phyloP scores from a whole-genome alignment of 2,329 filamentous ascomycete genomes.

The Rachicladosporium sp. region DNA sequence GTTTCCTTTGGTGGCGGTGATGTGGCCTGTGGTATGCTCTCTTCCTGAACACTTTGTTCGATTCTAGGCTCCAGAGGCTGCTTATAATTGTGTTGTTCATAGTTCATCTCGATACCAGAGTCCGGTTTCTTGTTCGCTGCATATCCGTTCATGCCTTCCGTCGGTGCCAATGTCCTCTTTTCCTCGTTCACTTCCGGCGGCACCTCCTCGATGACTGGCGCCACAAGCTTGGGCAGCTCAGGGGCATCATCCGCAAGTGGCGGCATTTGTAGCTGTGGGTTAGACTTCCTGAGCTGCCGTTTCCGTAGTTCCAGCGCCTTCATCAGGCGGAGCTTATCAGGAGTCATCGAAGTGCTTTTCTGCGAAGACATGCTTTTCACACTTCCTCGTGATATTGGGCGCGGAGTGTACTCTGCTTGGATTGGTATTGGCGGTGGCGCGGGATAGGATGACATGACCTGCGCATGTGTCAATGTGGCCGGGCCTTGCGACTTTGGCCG shows the following conservation, averaged over 20 bases:
- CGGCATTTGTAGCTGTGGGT: constrained; percentile 7
- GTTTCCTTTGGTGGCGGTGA: too few relatives aligned
- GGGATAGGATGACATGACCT: not conserved
- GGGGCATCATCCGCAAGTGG: constrained; percentile 8
- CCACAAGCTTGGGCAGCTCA: constrained; percentile 1
- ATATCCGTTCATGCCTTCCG: too few relatives aligned
- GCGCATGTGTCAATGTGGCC: constrained; percentile 5
- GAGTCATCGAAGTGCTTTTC: constrained; percentile 46
- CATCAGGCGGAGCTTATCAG: constrained; percentile 85
- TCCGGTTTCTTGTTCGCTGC: constrained; percentile 31
- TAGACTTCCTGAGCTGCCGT: constrained; percentile 49
- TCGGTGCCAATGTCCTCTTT: too few relatives aligned
- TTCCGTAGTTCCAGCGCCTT: constrained; percentile 86
- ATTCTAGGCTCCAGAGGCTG: too few relatives aligned
- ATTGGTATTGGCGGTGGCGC: constrained; percentile 24
- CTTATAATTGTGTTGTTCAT: constrained; percentile 2
- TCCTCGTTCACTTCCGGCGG: not conserved
- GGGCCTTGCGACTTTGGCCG: constrained; percentile 26
- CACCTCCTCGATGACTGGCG: not conserved
- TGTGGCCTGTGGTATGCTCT: too few relatives aligned
- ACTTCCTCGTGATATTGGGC: constrained; percentile 24
- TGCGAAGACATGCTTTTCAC: constrained; percentile 33
- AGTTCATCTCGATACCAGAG: constrained; percentile 43
- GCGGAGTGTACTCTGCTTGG: constrained; percentile 19
- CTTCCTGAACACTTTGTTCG: too few relatives aligned